A percentile compares a stretch with the other conserved stretches of the same genome.
phyloP scores from a whole-genome alignment of 164 flowering plant genomes.

The Cinnamomum micranthum region DNA sequence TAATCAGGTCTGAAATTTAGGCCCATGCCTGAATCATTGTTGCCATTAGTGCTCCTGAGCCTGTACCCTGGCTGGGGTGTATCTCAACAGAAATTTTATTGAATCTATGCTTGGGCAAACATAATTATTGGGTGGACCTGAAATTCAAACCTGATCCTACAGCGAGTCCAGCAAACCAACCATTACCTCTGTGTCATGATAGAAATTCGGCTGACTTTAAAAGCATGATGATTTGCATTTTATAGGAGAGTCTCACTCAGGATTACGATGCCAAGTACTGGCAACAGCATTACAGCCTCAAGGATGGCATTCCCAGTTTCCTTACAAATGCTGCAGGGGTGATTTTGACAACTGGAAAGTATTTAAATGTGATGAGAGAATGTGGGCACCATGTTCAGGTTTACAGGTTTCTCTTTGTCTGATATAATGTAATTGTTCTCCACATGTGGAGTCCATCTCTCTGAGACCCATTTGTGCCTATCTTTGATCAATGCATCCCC shows the following conservation, averaged over 20 bases:
- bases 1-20: not conserved
- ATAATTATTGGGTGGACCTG: not conserved
- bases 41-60: no score
- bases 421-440: no score
- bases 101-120: no score
- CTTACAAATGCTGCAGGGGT: constrained; percentile 78
- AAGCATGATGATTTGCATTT: not conserved
- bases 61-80: no score
- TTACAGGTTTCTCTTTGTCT: not conserved
- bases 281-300: constrained; percentile 90
- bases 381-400: constrained; percentile 98
- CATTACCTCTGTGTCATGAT: not conserved
- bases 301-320: constrained; percentile 90
- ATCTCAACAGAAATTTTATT: no score
- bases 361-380: constrained; percentile 97
- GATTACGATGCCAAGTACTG: constrained; percentile 96
- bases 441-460: no score
- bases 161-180: not conserved
- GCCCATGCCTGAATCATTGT: not conserved
- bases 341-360: constrained; percentile 97
- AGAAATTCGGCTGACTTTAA: constrained; percentile 4
- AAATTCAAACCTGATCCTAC: no score
- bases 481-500: no score
- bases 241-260: constrained; percentile 83
- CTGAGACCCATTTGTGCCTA: no score